Evolutionary conservation across 2,329 filamentous ascomycete genomes (phyloP), one percentile per base, ranked within the genome.

Genomic region (Sporothrix humicola): DNA sequence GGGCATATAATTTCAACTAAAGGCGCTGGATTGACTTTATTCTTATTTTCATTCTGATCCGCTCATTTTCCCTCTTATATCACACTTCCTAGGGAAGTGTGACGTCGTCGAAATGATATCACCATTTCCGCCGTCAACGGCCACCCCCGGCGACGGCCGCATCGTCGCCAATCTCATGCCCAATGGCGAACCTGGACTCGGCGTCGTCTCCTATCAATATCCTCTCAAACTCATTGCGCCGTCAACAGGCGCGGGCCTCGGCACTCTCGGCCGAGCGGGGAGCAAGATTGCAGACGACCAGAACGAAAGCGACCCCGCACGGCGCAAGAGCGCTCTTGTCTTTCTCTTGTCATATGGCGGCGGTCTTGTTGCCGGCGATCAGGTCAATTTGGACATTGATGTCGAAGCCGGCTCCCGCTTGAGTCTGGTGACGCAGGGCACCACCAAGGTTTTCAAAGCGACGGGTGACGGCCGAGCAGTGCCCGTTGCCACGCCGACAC

Each of bases 401-500:
- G 85, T 97, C 66, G 88, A 89, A 12, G 77, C 85, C 2, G 82
- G 84, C 2, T 91, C 93, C 4, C 91, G 90, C 74, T 87, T 98
- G 72, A 89, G 86, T 77, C 83, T 91, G 50, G 88, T 89, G 74
- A 91, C 89, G 0, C 89, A 91, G 84, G 95, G 95, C 71, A 94
- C 94, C 82, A 98, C 96, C 74, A 99, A 98, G 84, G 90, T 99
- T 78, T 98, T 97, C 87, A 97, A 96, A 80, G 92, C 94, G 0
- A 68, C 69, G 52, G 69, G 69, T 50, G 56, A 46, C 20, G 73
- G 73, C 20, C 61, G 70, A 1, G 26, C 56, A 1, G 61, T 70
- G n/a, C 73, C 59, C 1, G 69, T 69, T 13, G 81, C 69, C 3
- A 15, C 17, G n/a, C 56, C 69, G 63, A 92, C 90, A 1, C 84